These are phyloP conservation scores for Cornus florida DNA, from an alignment of 148 eudicot species.

Conservation along the genomic window DNA sequence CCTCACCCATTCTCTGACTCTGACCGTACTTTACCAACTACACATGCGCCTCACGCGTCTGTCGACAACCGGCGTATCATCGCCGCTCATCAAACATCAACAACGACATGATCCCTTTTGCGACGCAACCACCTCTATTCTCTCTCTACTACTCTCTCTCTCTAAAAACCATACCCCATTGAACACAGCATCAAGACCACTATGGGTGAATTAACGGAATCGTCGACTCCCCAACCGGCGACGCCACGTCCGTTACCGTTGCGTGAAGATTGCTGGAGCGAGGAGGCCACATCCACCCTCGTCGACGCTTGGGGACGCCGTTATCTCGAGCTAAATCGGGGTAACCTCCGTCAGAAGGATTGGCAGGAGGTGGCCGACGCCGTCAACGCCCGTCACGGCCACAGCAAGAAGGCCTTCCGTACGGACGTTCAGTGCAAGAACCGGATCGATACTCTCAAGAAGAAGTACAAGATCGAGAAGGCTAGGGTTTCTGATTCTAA, in stretches of 20 bases:
- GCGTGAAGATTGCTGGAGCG: slow-evolving; percentile 82
- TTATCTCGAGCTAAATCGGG: slow-evolving; percentile 67
- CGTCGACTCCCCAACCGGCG: slow-evolving; percentile 27
- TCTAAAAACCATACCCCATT: not conserved
- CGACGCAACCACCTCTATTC: slow-evolving; percentile 9
- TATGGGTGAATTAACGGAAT: slow-evolving; percentile 46
- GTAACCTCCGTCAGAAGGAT: slow-evolving; percentile 75
- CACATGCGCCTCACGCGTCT: slow-evolving; percentile 30
- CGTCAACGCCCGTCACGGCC: slow-evolving; percentile 66
- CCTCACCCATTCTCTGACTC: slow-evolving; percentile 11
- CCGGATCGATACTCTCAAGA: slow-evolving; percentile 81
- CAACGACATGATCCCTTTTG: not conserved
- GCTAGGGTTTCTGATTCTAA: slow-evolving; percentile 55
- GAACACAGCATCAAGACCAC: slow-evolving; percentile 7
- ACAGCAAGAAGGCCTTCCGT: slow-evolving; percentile 49
- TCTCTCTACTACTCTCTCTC: not conserved
- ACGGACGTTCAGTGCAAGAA: slow-evolving; percentile 87
- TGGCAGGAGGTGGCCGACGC: slow-evolving; percentile 83
- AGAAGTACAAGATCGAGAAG: slow-evolving; percentile 78
- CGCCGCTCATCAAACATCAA: slow-evolving; percentile 22
- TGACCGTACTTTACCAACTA: slow-evolving; percentile 15
- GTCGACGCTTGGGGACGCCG: slow-evolving; percentile 80
- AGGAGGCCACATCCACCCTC: slow-evolving; percentile 69
- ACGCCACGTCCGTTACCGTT: slow-evolving; percentile 46
- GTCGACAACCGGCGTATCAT: slow-evolving; percentile 35